Percentiles rank a stretch among this genome's conserved stretches.
phyloP scores from a whole-genome alignment of 495 filamentous ascomycete species.

The Neurospora africana region DNA sequence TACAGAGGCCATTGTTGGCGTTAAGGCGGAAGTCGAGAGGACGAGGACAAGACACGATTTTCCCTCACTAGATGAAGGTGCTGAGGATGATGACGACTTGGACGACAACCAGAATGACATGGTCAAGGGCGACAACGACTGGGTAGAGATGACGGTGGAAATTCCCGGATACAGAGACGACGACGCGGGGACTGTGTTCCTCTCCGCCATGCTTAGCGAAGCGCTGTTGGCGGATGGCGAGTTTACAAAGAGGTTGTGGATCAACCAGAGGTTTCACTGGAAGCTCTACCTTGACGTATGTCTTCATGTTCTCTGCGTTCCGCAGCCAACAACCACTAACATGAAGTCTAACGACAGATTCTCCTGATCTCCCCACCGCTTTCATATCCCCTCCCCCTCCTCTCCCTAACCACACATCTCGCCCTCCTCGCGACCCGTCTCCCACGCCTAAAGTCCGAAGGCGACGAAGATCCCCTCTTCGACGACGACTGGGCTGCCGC shows the following conservation, averaged over 20 bases:
- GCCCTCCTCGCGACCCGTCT: conserved; percentile 84
- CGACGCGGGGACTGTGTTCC: conserved; percentile 78
- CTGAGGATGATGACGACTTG: conserved; percentile 13
- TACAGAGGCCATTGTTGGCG: conserved; percentile 86
- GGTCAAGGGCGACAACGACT: conserved; percentile 40
- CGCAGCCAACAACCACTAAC: conserved; percentile 5
- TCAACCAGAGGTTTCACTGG: conserved; percentile 90
- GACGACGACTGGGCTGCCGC: conserved; percentile 94
- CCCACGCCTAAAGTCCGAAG: conserved; percentile 69
- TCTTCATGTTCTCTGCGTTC: conserved; percentile 7
- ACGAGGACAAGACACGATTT: conserved; percentile 33
- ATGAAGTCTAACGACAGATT: conserved; percentile 44
- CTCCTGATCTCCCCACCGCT: conserved; percentile 84
- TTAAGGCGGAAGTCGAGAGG: conserved; percentile 86
- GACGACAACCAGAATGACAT: conserved; percentile 13
- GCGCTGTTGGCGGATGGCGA: conserved; percentile 66
- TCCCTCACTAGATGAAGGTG: conserved; percentile 12
- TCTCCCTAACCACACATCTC: conserved; percentile 88
- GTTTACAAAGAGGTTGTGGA: conserved; percentile 61
- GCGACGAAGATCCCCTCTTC: conserved; percentile 93
- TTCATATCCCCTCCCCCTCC: conserved; percentile 83
- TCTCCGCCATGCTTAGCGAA: conserved; percentile 81
- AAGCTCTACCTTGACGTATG: conserved; percentile 88
- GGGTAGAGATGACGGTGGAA: conserved; percentile 78
- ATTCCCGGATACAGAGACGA: conserved; percentile 84